Evolutionary conservation across 768 basidiomycete genomes (phyloP).

Genomic region (Postia placenta): DNA sequence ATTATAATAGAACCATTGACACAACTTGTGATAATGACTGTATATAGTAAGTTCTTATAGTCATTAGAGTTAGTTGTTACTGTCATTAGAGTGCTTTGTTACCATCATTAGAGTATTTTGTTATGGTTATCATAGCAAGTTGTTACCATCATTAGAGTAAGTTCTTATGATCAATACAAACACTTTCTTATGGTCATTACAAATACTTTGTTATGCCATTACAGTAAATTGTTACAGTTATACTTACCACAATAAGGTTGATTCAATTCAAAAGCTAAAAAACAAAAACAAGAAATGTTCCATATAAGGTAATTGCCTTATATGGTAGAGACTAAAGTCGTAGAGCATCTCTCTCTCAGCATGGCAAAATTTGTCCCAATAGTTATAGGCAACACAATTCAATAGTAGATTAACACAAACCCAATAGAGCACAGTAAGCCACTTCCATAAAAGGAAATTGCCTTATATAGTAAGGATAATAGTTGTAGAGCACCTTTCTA

Average conservation of each 20-base stretch:
- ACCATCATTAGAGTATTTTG: background rate
- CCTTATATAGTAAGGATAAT: too few relatives aligned
- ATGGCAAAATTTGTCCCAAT: too few relatives aligned
- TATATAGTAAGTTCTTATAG: too few relatives aligned
- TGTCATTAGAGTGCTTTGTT: background rate
- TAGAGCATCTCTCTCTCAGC: too few relatives aligned
- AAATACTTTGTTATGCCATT: background rate
- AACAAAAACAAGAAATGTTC: background rate
- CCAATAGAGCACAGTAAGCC: too few relatives aligned
- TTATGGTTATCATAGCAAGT: background rate
- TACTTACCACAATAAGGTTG: too few relatives aligned
- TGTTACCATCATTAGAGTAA: background rate
- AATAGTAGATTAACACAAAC: too few relatives aligned
- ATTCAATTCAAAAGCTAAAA: too few relatives aligned
- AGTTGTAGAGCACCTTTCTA: too few relatives aligned
- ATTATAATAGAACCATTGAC: background rate
- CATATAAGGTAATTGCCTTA: background rate
- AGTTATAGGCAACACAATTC: too few relatives aligned
- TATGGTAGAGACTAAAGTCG: background rate
- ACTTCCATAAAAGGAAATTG: too few relatives aligned
- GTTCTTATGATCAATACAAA: background rate
- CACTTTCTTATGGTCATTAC: background rate
- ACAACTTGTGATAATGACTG: too few relatives aligned
- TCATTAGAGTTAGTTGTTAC: background rate
- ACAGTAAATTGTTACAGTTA: background rate